Evolutionary conservation across 768 basidiomycete genomes (phyloP).

Genomic region (Russula earlei): DNA sequence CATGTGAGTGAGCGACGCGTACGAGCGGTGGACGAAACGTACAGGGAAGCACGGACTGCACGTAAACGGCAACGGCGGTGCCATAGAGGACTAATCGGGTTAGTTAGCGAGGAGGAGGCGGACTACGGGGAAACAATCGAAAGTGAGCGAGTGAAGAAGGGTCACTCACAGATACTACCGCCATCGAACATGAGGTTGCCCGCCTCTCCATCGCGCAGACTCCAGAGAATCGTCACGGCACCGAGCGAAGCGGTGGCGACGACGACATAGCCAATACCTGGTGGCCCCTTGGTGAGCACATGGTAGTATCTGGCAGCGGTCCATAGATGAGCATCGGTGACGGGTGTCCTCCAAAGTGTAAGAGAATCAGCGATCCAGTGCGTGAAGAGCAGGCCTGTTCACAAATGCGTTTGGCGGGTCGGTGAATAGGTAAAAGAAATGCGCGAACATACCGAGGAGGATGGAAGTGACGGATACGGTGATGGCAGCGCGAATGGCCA

Average conservation of each 20-base stretch:
- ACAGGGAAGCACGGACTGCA: constrained; percentile 76
- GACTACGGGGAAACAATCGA: background rate
- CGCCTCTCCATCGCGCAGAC: constrained; percentile 64
- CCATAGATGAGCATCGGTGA: constrained; percentile 76
- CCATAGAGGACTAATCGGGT: constrained; percentile 57
- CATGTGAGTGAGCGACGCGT: no score
- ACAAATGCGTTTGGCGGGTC: background rate
- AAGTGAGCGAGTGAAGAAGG: background rate
- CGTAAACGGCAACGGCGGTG: constrained; percentile 61
- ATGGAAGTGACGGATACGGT: constrained; percentile 75
- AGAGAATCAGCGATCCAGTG: constrained; percentile 92
- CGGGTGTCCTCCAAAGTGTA: constrained; percentile 79
- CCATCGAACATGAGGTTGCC: constrained; percentile 90
- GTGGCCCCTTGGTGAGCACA: constrained; percentile 58
- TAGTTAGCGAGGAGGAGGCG: background rate
- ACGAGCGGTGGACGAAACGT: constrained; percentile 24
- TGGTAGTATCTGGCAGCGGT: constrained; percentile 77
- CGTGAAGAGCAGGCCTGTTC: constrained; percentile 67
- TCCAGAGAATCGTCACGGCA: constrained; percentile 63
- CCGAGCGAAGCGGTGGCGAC: constrained; percentile 49
- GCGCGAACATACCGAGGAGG: constrained; percentile 49
- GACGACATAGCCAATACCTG: constrained; percentile 47
- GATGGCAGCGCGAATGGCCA: constrained; percentile 60
- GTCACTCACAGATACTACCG: constrained; percentile 66
- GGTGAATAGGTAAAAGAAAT: background rate